Evolutionary conservation across 495 filamentous ascomycete genomes (phyloP).

Genomic region (Aspergillus baeticus): DNA sequence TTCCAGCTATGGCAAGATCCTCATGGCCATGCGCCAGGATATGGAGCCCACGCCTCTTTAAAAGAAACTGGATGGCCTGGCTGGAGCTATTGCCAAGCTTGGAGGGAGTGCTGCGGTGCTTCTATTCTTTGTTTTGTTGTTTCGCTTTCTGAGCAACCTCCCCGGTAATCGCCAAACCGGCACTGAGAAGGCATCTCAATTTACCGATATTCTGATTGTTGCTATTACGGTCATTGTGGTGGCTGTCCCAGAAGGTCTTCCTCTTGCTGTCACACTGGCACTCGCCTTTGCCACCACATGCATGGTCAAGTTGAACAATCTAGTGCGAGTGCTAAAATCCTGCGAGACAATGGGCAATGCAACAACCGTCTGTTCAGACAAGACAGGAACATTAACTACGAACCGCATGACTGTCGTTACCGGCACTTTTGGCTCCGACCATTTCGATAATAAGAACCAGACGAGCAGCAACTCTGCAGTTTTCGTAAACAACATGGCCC

Average conservation of each 20-base stretch:
- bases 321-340: slow-evolving; percentile 62
- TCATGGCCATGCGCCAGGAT: slow-evolving; percentile 82
- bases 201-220: slow-evolving; percentile 66
- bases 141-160: not conserved
- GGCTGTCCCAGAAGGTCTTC: slow-evolving; percentile 67
- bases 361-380: slow-evolving; percentile 68
- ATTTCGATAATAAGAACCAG: slow-evolving; percentile 46
- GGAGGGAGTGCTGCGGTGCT: slow-evolving; percentile 28
- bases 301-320: slow-evolving; percentile 69
- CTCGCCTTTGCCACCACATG: slow-evolving; percentile 67
- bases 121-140: not conserved
- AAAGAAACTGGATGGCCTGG: slow-evolving; percentile 59
- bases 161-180: slow-evolving; percentile 26
- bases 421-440: slow-evolving; percentile 54
- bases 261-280: slow-evolving; percentile 66
- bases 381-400: slow-evolving; percentile 67
- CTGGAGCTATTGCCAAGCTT: slow-evolving; percentile 61
- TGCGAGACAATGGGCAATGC: slow-evolving; percentile 78
- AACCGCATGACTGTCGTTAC: slow-evolving; percentile 72
- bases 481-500: slow-evolving; percentile 40
- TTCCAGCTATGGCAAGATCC: slow-evolving; percentile 79
- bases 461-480: slow-evolving; percentile 16
- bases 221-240: slow-evolving; percentile 69
- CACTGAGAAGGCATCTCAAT: slow-evolving; percentile 70
- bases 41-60: slow-evolving; percentile 70